Evolutionary conservation across 768 basidiomycete species (phyloP).

Genomic region (Coprinopsis strossmayeri): DNA sequence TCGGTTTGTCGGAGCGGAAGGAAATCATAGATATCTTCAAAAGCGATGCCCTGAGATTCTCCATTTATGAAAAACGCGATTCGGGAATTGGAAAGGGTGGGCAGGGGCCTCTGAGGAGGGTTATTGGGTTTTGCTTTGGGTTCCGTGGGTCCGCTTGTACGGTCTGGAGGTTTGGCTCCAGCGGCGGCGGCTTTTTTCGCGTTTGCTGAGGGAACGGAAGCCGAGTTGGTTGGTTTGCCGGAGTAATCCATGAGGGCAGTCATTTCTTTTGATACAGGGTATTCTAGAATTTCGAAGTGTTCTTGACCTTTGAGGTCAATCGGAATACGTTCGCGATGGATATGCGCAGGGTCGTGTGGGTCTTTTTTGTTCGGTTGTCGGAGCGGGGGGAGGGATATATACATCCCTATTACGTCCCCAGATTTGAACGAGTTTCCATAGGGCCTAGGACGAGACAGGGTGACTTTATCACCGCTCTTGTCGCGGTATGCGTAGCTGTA

Average conservation of each 20-base stretch:
- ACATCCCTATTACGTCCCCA: slow-evolving; percentile 90
- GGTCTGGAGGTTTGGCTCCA: slow-evolving; percentile 65
- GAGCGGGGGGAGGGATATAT: slow-evolving; percentile 77
- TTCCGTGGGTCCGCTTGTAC: slow-evolving; percentile 26
- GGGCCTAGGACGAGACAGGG: slow-evolving; percentile 69
- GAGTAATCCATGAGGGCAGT: slow-evolving; percentile 74
- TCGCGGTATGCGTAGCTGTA: slow-evolving; percentile 92
- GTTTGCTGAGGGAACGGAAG: slow-evolving; percentile 48
- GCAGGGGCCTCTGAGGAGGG: slow-evolving; percentile 54
- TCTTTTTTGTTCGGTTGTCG: slow-evolving; percentile 55
- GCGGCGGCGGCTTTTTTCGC: slow-evolving; percentile 52
- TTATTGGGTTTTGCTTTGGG: slow-evolving; percentile 31
- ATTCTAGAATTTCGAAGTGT: slow-evolving; percentile 93
- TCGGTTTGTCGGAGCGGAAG: slow-evolving; percentile 64
- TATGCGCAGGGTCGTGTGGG: slow-evolving; percentile 70
- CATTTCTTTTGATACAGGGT: slow-evolving; percentile 90
- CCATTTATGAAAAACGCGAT: slow-evolving; percentile 94
- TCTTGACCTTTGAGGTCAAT: slow-evolving; percentile 97
- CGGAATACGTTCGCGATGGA: slow-evolving; percentile 85
- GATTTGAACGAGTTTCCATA: slow-evolving; percentile 72
- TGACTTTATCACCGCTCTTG: slow-evolving; percentile 87
- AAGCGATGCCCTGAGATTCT: slow-evolving; percentile 75
- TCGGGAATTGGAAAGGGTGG: slow-evolving; percentile 61
- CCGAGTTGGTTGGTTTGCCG: slow-evolving; percentile 48
- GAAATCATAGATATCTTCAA: slow-evolving; percentile 85